Percentiles rank a stretch among this genome's conserved stretches.
phyloP scores from a whole-genome alignment of 306 rosid species.

The Pueraria montana region DNA sequence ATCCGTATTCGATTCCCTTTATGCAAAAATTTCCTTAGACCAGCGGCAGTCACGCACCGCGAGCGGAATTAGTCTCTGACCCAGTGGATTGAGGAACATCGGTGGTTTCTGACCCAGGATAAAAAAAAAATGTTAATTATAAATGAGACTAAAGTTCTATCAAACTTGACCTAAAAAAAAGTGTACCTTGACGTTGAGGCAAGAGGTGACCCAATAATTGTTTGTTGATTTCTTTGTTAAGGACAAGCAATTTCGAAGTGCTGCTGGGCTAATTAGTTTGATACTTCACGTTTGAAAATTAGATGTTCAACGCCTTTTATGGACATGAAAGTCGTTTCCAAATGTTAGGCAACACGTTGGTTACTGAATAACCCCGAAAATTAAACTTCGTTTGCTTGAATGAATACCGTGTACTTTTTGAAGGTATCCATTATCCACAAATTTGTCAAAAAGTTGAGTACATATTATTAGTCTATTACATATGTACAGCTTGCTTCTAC shows the following conservation, averaged over 20 bases:
- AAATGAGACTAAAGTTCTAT: slow-evolving; percentile 23
- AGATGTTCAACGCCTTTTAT: not conserved
- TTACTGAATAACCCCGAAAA: slow-evolving; percentile 16
- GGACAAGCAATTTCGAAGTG: slow-evolving; percentile 38
- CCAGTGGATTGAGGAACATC: no score
- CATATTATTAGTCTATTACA: not conserved
- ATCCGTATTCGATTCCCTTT: no score
- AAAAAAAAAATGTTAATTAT: not conserved
- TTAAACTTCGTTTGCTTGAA: slow-evolving; percentile 33
- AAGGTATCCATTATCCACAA: slow-evolving; percentile 37
- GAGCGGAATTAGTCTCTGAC: no score
- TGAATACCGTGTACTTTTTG: slow-evolving; percentile 10
- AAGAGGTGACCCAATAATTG: slow-evolving; percentile 49
- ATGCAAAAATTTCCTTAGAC: no score
- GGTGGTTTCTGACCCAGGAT: no score
- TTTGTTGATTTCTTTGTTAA: slow-evolving; percentile 6
- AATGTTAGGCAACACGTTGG: slow-evolving; percentile 25
- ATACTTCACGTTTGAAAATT: slow-evolving; percentile 46
- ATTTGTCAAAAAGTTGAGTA: slow-evolving; percentile 49
- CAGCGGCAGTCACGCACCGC: no score
- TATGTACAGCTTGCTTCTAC: slow-evolving; percentile 39
- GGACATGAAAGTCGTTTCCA: slow-evolving; percentile 43
- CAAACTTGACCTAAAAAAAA: slow-evolving; percentile 30
- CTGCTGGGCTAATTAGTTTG: not conserved
- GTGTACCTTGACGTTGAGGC: slow-evolving; percentile 21